Evolutionary conservation across 495 filamentous ascomycete species (phyloP), one percentile per base, ranked within the genome.

Genomic region (Trichoderma reesei): DNA sequence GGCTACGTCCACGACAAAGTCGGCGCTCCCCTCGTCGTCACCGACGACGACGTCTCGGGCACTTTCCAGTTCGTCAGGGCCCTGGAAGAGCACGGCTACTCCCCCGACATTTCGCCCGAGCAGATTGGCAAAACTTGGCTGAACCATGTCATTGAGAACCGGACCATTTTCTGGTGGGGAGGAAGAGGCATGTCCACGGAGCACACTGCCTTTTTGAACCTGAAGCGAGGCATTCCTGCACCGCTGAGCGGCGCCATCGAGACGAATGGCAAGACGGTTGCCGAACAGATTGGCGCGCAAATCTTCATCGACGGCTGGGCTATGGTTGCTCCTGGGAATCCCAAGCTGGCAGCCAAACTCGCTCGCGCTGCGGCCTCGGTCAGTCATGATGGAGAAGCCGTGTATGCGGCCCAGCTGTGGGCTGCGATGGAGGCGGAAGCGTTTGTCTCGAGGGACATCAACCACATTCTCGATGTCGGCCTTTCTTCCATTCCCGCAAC

Each of bases 371-470:
- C 71, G 2, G 72, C 33, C 31, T 67, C 66, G 8, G 72, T 74
- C 13, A 73, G 71, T 42, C 72, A 74, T 54, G 71, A 73, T 39
- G 72, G 72, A 3, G 68, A 73, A 14, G 51, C 72, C 3, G 68
- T 74, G 16, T 37, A 68, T 38, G 72, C 72, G 1, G 72, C 72
- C 1, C 62, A 59, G 38, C 59, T 74, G 8, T 74, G 72, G 72
- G 72, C 72, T n/a, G 71, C 68, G 3, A 72, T 72, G 69, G 72
- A 74, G 59, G 69, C 72, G 2, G 68, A 72, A 36, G 72, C 72
- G 0, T 74, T 73, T 14, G 33, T 66, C 0, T 68, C 68, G 0
- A 64, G 46, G 8, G 67, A 74, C 26, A 65, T 72, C 34, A 46
- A 69, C 18, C 68, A 68, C 56, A 62, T 74, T 16, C 64, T 74